These are phyloP conservation scores for Coemansia sp. DNA, from an alignment of 192 early-diverging fungal genomes.

Conservation along the genomic window DNA sequence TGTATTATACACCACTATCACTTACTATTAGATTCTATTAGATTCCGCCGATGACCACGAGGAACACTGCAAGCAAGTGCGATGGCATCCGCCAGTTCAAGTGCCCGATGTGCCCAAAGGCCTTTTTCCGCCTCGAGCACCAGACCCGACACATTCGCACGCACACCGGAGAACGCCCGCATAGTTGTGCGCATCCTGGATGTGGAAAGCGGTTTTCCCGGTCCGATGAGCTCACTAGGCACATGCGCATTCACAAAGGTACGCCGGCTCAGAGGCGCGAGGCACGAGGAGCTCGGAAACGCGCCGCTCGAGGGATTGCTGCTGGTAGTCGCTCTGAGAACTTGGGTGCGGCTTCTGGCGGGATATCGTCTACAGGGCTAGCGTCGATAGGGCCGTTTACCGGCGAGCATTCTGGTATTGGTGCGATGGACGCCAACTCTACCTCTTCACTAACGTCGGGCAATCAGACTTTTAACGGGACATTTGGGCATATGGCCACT, in stretches of 20 bases:
- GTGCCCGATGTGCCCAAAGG: conserved; percentile 73
- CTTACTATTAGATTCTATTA: too few species aligned
- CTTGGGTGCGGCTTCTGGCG: neutral
- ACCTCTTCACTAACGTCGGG: conserved; percentile 3
- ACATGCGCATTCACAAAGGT: conserved; percentile 58
- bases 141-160: conserved; percentile 81
- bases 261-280: conserved; percentile 46
- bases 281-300: conserved; percentile 37
- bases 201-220: conserved; percentile 81
- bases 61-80: conserved; percentile 45
- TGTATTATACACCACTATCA: neutral
- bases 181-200: conserved; percentile 73
- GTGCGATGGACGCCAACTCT: neutral
- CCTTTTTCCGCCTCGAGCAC: conserved; percentile 77
- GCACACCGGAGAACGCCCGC: conserved; percentile 85
- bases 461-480: conserved; percentile 13
- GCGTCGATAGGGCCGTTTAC: conserved; percentile 10
- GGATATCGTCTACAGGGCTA: neutral
- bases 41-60: conserved; percentile 26
- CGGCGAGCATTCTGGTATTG: conserved; percentile 13
- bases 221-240: conserved; percentile 78
- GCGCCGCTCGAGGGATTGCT: conserved; percentile 29
- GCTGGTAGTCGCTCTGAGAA: neutral
- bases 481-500: conserved; percentile 24
- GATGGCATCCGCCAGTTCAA: conserved; percentile 64